Evolutionary conservation across 2,329 filamentous ascomycete species (phyloP), one percentile per base, ranked within the genome.

Genomic region (Periconia macrospinosa): DNA sequence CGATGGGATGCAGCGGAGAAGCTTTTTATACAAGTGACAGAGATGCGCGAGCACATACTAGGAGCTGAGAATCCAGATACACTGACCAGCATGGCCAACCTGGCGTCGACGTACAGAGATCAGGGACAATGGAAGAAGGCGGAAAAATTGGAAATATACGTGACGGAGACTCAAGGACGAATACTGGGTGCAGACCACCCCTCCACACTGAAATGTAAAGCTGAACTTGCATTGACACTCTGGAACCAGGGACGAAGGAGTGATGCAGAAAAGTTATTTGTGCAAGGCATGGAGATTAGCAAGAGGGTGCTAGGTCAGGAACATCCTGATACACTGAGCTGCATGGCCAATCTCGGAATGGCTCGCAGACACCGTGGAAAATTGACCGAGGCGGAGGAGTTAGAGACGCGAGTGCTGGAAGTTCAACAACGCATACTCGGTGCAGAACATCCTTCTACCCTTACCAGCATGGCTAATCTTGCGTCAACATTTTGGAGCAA

Each of bases 181-280:
- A 60, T 56, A 33, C 55, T 58, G 30, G 55, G 57, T 33, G 53
- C 43, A 7, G 47, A 58, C 14, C 53, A 58, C 53, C 55, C 55
- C 7, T 33, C 30, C 43, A 56, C 51, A 42, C 47, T 56, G 47
- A 56, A 35, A 14, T 54, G 50, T 42, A 56, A 50, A 47, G 30
- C 15, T 19, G 54, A 54, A 17, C 51, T 56, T 2, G 52, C 48
- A 18, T 51, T 30, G 19, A 55, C 43, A 9, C 47, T 47, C 43
- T 7, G 49, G 17, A 63, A 85, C 10, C 77, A 79, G 57, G 75
- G 83, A 19, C 76, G 79, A 53, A 10, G 42, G 19, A 27, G 20
- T 10, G 42, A 44, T 9, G 19, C 42, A 14, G 18, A 20, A 10
- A 7, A 6, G 42, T 19, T 44, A 44, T 6, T 6, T 15, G 17